phyloP scores from a whole-genome alignment of 805 yeast species.

The Wickerhamomyces sydowiorum region DNA sequence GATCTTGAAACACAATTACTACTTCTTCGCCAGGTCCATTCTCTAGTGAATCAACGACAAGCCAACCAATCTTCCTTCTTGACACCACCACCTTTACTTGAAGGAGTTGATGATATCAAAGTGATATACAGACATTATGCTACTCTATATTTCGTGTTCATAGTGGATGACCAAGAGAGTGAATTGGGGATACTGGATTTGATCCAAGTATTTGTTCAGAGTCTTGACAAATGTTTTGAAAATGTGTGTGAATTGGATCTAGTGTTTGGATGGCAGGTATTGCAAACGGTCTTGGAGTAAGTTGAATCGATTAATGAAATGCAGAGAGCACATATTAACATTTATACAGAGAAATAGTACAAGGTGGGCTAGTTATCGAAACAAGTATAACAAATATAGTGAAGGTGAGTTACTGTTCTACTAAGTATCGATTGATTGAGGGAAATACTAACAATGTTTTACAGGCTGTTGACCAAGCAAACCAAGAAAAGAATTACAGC shows the following conservation, averaged over 20 bases:
- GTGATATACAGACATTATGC: slow-evolving; percentile 95
- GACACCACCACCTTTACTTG: slow-evolving; percentile 74
- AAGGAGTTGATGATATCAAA: slow-evolving; percentile 66
- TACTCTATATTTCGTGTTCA: slow-evolving; percentile 90
- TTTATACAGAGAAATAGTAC: slow-evolving; percentile 61
- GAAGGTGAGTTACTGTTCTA: slow-evolving; percentile 26
- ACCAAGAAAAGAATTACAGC: slow-evolving; percentile 13
- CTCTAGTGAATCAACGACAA: slow-evolving; percentile 63
- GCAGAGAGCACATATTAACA: slow-evolving; percentile 8
- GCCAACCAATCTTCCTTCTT: slow-evolving; percentile 81
- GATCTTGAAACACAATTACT: slow-evolving; percentile 79
- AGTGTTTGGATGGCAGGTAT: slow-evolving; percentile 98
- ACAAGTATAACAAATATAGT: slow-evolving; percentile 81
- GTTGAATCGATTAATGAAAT: slow-evolving; percentile 2
- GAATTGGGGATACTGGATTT: slow-evolving; percentile 91
- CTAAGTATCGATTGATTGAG: too few relatives aligned
- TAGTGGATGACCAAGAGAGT: slow-evolving; percentile 93
- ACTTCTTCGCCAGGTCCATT: slow-evolving; percentile 76
- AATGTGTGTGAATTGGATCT: slow-evolving; percentile 94
- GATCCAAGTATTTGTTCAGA: slow-evolving; percentile 95
- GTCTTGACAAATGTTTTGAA: slow-evolving; percentile 85
- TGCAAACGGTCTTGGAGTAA: slow-evolving; percentile 75
- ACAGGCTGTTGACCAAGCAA: slow-evolving; percentile 65
- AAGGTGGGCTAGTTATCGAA: slow-evolving; percentile 98
- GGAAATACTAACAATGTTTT: slow-evolving; percentile 4